phyloP scores from a whole-genome alignment of 306 rosid genomes.

The Pueraria montana region DNA sequence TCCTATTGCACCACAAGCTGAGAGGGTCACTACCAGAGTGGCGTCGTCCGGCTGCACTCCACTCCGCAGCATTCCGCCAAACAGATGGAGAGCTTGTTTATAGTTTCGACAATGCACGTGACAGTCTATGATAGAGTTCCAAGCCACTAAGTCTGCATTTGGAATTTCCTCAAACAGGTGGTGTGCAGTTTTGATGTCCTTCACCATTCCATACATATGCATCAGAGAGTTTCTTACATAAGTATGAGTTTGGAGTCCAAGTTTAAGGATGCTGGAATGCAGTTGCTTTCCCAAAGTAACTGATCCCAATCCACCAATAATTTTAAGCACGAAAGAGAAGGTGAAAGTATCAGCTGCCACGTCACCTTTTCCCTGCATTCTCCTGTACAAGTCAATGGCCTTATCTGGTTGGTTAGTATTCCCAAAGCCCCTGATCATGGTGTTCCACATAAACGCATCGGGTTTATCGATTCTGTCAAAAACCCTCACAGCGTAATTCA shows the following conservation, averaged over 20 bases:
- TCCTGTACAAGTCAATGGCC: slow-evolving; percentile 61
- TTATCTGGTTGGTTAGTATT: slow-evolving; percentile 49
- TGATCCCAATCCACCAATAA: slow-evolving; percentile 57
- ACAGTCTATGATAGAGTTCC: slow-evolving; percentile 72
- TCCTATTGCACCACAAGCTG: slow-evolving; percentile 71
- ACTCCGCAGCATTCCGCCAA: slow-evolving; percentile 60
- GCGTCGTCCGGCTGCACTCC: slow-evolving; percentile 66
- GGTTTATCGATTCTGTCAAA: slow-evolving; percentile 63
- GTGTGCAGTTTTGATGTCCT: slow-evolving; percentile 59
- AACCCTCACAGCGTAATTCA: slow-evolving; percentile 65
- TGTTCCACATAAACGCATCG: slow-evolving; percentile 74
- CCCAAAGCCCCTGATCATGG: slow-evolving; percentile 83
- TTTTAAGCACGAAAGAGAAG: slow-evolving; percentile 70
- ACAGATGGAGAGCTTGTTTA: slow-evolving; percentile 62
- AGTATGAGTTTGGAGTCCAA: slow-evolving; percentile 63
- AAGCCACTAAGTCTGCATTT: slow-evolving; percentile 68
- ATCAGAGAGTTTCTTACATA: slow-evolving; percentile 76
- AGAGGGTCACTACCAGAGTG: slow-evolving; percentile 71
- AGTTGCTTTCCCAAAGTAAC: slow-evolving; percentile 63
- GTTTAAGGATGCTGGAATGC: slow-evolving; percentile 60
- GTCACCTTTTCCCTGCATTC: slow-evolving; percentile 59
- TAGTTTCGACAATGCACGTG: slow-evolving; percentile 57
- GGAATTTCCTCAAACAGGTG: slow-evolving; percentile 74
- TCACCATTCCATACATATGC: slow-evolving; percentile 72
- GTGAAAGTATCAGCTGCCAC: slow-evolving; percentile 68